Percentiles rank a stretch among this genome's conserved stretches.
phyloP scores from a whole-genome alignment of 106 monocot genomes.

The Gastrodia elata region DNA sequence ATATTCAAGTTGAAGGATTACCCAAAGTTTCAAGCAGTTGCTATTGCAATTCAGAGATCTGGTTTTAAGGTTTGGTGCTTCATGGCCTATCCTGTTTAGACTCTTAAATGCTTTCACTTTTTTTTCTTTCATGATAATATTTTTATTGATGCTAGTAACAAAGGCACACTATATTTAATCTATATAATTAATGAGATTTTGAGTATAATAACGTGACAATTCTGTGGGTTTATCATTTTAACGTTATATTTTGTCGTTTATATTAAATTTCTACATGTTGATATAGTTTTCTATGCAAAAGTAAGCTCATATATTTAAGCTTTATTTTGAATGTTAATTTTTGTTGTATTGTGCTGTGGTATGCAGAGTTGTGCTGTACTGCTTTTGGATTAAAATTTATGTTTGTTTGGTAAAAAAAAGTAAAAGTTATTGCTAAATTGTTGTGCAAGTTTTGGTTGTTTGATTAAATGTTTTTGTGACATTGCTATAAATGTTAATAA shows the following conservation, averaged over 20 bases:
- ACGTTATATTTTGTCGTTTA: neutral
- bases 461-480: neutral
- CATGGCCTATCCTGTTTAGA: neutral
- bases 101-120: neutral
- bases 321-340: neutral
- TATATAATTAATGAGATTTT: neutral
- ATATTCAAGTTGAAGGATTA: constrained; percentile 91
- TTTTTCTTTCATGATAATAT: neutral
- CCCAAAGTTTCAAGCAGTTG: constrained; percentile 97
- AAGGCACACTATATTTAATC: too few relatives aligned
- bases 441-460: neutral
- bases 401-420: neutral
- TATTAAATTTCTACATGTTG: neutral
- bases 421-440: neutral
- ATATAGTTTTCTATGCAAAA: neutral
- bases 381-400: neutral
- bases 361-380: neutral
- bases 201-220: neutral
- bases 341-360: neutral
- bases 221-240: neutral
- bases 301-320: neutral
- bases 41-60: constrained; percentile 98
- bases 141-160: neutral
- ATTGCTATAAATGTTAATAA: neutral
- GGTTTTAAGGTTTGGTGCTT: constrained; percentile 70